Percentiles rank a stretch among this genome's conserved stretches.
Conservation (phyloP, 179 eudicot genomes). For the Amaranthus tricolor region DNA sequence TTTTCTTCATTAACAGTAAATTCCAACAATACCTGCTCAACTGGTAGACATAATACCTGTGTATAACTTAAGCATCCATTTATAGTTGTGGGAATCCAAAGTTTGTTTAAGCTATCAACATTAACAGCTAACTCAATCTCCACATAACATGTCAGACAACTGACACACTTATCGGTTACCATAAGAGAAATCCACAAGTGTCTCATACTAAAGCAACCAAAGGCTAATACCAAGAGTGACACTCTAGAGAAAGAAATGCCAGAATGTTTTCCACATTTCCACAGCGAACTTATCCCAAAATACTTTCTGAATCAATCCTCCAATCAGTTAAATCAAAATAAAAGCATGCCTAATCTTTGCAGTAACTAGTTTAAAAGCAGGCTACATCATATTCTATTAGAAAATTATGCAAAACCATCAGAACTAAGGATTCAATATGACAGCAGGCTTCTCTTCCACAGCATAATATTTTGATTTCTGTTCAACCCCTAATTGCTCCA, state of each 20-base stretch:
- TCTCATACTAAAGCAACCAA: background rate
- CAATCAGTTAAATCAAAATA: background rate
- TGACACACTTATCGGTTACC: background rate
- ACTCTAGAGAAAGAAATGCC: background rate
- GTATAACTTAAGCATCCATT: too few relatives aligned
- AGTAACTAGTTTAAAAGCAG: too few relatives aligned
- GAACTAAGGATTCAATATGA: too few relatives aligned
- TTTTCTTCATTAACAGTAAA: too few relatives aligned
- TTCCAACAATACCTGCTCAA: too few relatives aligned
- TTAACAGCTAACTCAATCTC: background rate
- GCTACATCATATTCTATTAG: too few relatives aligned
- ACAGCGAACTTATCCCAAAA: background rate
- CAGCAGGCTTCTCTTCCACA: too few relatives aligned
- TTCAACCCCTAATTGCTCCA: too few relatives aligned
- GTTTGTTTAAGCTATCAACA: too few relatives aligned
- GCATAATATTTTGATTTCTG: too few relatives aligned
- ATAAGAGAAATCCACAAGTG: background rate
- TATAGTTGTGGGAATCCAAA: background rate
- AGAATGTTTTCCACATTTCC: background rate
- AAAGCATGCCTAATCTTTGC: background rate
- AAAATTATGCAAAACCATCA: too few relatives aligned
- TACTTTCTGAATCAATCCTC: background rate
- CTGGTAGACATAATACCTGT: too few relatives aligned
- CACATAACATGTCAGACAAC: background rate
- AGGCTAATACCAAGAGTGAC: background rate